phyloP scores from a whole-genome alignment of 2,329 filamentous ascomycete genomes.

The Annulohypoxylon truncatum region DNA sequence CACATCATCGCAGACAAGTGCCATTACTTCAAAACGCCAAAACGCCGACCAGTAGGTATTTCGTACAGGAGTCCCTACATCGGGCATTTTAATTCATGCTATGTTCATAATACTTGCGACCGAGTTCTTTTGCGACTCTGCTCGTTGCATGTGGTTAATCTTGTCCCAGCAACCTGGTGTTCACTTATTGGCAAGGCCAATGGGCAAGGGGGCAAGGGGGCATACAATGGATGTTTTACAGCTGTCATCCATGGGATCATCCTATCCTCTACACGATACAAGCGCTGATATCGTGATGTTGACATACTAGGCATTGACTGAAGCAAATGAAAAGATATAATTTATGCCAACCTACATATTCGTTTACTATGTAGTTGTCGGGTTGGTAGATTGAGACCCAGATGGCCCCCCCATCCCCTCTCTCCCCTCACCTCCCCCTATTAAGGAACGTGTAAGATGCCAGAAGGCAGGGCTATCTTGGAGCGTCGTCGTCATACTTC shows the following conservation, averaged over 20 bases:
- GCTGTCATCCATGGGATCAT: slow-evolving; percentile 3
- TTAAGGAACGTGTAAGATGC: slow-evolving; percentile 26
- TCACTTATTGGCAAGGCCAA: slow-evolving; percentile 8
- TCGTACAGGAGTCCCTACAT: slow-evolving; percentile 34
- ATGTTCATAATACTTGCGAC: slow-evolving; percentile 1
- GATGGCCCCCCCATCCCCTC: slow-evolving; percentile 33
- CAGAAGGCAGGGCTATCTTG: slow-evolving; percentile 22
- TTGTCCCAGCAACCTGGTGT: not conserved
- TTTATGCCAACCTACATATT: slow-evolving; percentile 20
- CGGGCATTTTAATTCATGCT: slow-evolving; percentile 23
- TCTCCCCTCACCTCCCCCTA: slow-evolving; percentile 20
- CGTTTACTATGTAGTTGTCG: slow-evolving; percentile 26
- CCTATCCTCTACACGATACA: slow-evolving; percentile 8
- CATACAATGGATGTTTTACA: slow-evolving; percentile 22
- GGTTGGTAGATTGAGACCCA: slow-evolving; percentile 36
- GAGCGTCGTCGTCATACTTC: slow-evolving; percentile 37
- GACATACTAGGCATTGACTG: not conserved
- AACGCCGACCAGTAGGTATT: slow-evolving; percentile 24
- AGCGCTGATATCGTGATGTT: not conserved
- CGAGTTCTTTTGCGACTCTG: not conserved
- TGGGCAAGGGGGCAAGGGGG: not conserved
- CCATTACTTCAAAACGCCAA: not conserved
- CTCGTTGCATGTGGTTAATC: not conserved
- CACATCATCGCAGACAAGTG: slow-evolving; percentile 14
- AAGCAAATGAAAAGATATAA: slow-evolving; percentile 13